Evolutionary conservation across 2,329 filamentous ascomycete species (phyloP), one percentile per base, ranked within the genome.

Genomic region (Aspergillus unguis): DNA sequence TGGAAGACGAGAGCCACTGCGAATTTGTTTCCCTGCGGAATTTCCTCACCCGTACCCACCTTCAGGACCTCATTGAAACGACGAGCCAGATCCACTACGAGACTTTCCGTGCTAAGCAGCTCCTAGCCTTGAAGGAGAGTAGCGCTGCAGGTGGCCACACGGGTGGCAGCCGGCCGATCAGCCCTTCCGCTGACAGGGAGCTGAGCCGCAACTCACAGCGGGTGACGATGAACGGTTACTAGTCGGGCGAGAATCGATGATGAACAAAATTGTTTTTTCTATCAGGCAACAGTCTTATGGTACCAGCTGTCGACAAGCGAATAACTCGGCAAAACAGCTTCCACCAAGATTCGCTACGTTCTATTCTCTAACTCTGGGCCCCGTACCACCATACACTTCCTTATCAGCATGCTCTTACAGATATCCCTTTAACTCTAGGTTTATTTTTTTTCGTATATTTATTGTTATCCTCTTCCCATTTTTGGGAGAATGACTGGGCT

Each of bases 1-100:
- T 99, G 65, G 94, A 99, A 79, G 92, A 99, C 65, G 94, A 99
- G 82, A 95, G 87, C 77, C 94, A 99, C 82, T 99, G 94, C 84
- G 94, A 99, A 84, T 99, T 99, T 70, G 87, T 97, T 70, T 96
- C 96, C 75, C 85, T 99, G 58, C 87, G 94, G 72, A 92, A 99
- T 82, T 99, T 99, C 85, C 85, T 99, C 60, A 95, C 95, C 66
- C 90, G 94, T 71, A 97, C 94, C 59, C 94, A 99, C 76, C 85
- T 99, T 53, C 94, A 99, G 81, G 94, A 99, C 70, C 85, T 99
- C 63, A 96, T 99, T 75, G 94, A 99, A 80, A 99, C 94, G 31
- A 99, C 94, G 44, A 96, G 92, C 64, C 94, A 99, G 81, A 99
- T 96, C 76, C 94, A 99, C 83, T 99, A 99, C 82, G 94, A 99